Evolutionary conservation across 192 early-diverging fungal genomes (phyloP), one percentile per base, ranked within the genome.

Genomic region (Mortierella antarctica): DNA sequence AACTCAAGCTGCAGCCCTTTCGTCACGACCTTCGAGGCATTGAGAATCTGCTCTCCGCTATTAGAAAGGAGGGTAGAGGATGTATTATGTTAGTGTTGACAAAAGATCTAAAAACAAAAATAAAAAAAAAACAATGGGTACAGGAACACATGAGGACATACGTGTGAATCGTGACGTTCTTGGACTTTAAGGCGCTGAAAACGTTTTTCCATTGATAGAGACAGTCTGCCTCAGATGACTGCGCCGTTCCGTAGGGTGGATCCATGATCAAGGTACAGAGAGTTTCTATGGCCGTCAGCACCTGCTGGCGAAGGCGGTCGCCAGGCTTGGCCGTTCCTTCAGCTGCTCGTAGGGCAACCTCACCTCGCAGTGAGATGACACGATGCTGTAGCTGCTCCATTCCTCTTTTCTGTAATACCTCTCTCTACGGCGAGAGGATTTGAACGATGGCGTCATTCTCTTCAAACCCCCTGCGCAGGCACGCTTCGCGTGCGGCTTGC

Each of bases 251-350:
- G 42, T 31, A 65, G 31, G 62, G 62, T 44, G 65, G 52, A 39
- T 66, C 65, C 65, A 66, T 42, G 53, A 56, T 66, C 10, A 66
- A 66, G 18, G 51, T 17, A 42, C 65, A 56, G 50, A 66, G 20
- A n/a, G 54, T 39, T 44, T 66, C 20, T 66, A 56, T 20, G 45
- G 42, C 53, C 5, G 6, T 53, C 52, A 56, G 47, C 6, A 66
- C 39, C 39, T 66, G 65, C 4, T 49, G 52, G 21, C 44, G 65
- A 55, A 66, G 15, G 7, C 20, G 65, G 42, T 66, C 65, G 4
- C 40, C 7, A 66, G 50, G 53, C 7, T 17, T 41, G 4, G 53
- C 15, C 7, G 65, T 66, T 51, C 65, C 65, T 41, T 20, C 65
- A 66, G 56, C 41, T 56, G 51, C 23, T 59, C 31, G 57, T 39